A percentile compares a stretch with the other conserved stretches of the same genome.
phyloP scores from a whole-genome alignment of 192 early-diverging fungal genomes.

The Coemansia sp. region DNA sequence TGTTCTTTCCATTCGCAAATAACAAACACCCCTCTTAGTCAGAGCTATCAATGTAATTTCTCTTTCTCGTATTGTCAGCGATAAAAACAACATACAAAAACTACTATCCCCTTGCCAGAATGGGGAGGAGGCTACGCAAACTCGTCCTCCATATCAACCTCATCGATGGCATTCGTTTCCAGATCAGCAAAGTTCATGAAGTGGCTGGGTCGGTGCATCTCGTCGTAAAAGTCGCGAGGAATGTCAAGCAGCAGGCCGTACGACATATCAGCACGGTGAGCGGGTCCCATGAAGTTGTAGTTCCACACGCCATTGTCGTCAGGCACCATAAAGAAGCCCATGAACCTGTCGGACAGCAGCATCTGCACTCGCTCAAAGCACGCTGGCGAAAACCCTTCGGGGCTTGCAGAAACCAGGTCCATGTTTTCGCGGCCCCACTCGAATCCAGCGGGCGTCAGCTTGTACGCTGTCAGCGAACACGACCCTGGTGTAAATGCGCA shows the following conservation, averaged over 20 bases:
- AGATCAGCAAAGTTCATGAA: constrained; percentile 88
- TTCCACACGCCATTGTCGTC: constrained; percentile 94
- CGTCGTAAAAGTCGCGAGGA: constrained; percentile 97
- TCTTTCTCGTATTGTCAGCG: too few relatives aligned
- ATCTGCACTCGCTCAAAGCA: constrained; percentile 98
- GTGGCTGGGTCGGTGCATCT: constrained; percentile 91
- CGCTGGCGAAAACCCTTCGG: constrained; percentile 78
- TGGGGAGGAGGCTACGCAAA: constrained; percentile 27
- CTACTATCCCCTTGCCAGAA: neutral
- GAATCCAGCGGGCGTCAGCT: constrained; percentile 92
- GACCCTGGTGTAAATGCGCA: constrained; percentile 99
- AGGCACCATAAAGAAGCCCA: constrained; percentile 99
- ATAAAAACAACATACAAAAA: constrained; percentile 3
- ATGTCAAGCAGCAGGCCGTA: constrained; percentile 86
- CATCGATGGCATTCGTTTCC: constrained; percentile 47
- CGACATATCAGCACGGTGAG: constrained; percentile 88
- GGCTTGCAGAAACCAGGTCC: constrained; percentile 77
- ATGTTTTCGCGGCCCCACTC: constrained; percentile 96
- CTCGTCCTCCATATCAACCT: constrained; percentile 53
- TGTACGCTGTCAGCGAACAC: constrained; percentile 92
- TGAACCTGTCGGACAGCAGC: constrained; percentile 91
- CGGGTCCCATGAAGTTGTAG: constrained; percentile 98
- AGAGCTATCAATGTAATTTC: neutral
- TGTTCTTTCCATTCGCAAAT: neutral
- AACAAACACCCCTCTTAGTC: neutral